Base-by-base conservation (phyloP, 305 asterid genomes). In the Withania somnifera region DNA sequence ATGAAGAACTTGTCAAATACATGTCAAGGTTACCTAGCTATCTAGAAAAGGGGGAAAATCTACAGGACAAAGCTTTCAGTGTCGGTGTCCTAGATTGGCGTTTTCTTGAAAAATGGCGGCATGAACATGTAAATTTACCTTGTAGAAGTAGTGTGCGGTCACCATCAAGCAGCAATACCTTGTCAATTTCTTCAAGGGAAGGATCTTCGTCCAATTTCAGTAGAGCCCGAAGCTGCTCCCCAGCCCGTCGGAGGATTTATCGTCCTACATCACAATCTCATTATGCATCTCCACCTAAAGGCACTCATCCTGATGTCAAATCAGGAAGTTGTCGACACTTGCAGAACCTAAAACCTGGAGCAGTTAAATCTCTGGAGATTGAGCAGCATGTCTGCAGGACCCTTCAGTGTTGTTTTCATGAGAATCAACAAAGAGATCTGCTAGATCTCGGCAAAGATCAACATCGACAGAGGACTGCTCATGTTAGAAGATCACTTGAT, bases 61-160 rank as follows among this genome's bases (percentile, higher is more conserved):
- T 82, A 50, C 83, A 87, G 83, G 95, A 93, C 66, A 92, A 89
- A 85, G 87, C 95, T 68, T 89, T 92, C 84, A 91, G 85, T 66
- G 77, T 92, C 22, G 98, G 98, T 45, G 97, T 93, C 82, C 93
- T 93, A 40, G 93, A 92, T 60, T 93, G 97, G 98, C 68, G 88
- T 64, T 90, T 83, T 78, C 92, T 93, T 61, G 91, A 93, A 87
- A 92, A 88, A 57, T 93, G 98, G 98, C 92, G 90, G 81, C 84
- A 87, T 64, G 84, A 77, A 20, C 86, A 77, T 61, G 83, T 77
- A 53, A 89, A 75, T 52, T 26, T 83, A 63, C 66, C 80, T 24
- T 77, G 75, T 58, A 77, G 81, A 71, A 88, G 81, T 38, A 63
- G 79, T 42, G 81, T 77, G 83, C 64, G 80, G 81, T 83, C 89